Conservation (phyloP, 768 basidiomycete genomes). For the Pisolithus tinctorius region DNA sequence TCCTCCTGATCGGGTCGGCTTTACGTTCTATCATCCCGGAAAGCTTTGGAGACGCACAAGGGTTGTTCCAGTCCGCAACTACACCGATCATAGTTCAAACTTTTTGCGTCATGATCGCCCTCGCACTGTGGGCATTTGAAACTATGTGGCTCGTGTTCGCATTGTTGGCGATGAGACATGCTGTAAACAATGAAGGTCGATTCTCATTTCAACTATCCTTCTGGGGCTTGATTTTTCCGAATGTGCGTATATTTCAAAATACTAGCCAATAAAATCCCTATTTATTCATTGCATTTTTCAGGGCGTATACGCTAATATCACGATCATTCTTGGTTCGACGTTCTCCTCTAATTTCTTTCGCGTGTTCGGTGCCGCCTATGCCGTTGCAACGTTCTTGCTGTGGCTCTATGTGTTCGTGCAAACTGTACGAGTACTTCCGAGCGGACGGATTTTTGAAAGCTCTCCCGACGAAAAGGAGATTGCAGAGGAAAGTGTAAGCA, state of each 20-base stretch:
- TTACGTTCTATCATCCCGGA: no score
- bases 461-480: conserved; percentile 32
- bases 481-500: conserved; percentile 5
- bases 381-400: conserved; percentile 41
- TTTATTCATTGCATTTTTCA: conserved; percentile 18
- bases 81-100: no score
- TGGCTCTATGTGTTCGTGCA: conserved; percentile 44
- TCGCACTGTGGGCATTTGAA: conserved; percentile 56
- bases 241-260: conserved; percentile 24
- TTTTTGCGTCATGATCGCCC: conserved; percentile 6
- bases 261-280: no score
- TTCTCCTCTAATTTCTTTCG: conserved; percentile 53
- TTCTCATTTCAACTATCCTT: conserved; percentile 51
- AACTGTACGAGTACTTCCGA: conserved; percentile 31
- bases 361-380: conserved; percentile 51
- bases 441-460: conserved; percentile 37
- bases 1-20: conserved; percentile 49
- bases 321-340: conserved; percentile 41
- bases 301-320: conserved; percentile 65
- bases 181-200: conserved; percentile 29
- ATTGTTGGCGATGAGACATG: conserved; percentile 40
- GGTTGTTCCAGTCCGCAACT: no score
- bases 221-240: conserved; percentile 71
- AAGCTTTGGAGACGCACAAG: no score
- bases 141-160: conserved; percentile 59